Evolutionary conservation across 371 early-diverging fungal genomes (phyloP), one percentile per base, ranked within the genome.

Genomic region (Gilbertella persicaria): DNA sequence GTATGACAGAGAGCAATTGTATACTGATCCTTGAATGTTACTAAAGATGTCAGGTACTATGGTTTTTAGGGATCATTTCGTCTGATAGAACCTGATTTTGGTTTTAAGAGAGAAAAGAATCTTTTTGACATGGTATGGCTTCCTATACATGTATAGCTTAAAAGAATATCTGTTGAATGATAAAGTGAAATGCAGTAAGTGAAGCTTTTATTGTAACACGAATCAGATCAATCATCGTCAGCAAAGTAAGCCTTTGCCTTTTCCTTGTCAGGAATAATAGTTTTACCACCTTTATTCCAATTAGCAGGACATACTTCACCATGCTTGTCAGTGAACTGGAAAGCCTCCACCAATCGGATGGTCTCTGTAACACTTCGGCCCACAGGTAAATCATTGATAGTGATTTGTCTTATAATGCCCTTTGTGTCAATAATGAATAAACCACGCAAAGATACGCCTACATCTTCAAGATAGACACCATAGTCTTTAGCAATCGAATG

Each of bases 241-340:
- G 20, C 41, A 17, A 56, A 56, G 35, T 49, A 56, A 2, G 43
- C 42, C 42, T 49, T 43, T 16, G 50, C 48, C n/a, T 43, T 29
- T 26, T 55, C 25, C 7, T 85, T 82, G 64, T 85, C 86, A 36
- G 92, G 85, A 69, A 81, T 83, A 62, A 83, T 81, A 55, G 85
- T 77, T 62, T 74, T 71, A 41, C 64, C 71, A 53, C 95, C 95
- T 70, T 85, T 85, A 60, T 78, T 70, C 95, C 96, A 96, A 81
- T 87, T 87, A 43, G 87, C 93, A 47, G 95, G 94, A 87, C 94
- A 93, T 10, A 82, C 82, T 30, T 82, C 79, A 51, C 82, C 82
- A 55, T 82, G 71, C 61, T 85, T 60, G 46, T 89, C 89, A 50
- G 80, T 75, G 78, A 90, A 91, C 66, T 89, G 80, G 56, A 91